Conservation (phyloP, 108 stramenopile genomes). For the Epithemia pelagica region DNA sequence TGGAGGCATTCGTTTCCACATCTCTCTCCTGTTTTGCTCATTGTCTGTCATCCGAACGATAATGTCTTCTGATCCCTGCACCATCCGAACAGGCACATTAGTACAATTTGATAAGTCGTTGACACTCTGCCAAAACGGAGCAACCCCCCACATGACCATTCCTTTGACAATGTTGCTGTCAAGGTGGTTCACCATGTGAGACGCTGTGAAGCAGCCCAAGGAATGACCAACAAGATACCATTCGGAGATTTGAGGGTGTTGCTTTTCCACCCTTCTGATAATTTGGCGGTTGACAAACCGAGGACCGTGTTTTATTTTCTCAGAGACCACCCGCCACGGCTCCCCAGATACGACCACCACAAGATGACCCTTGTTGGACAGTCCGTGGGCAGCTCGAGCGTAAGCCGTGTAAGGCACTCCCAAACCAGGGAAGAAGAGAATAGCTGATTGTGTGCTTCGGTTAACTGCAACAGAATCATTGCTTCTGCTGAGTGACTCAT, state of each 20-base stretch:
- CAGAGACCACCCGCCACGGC: constrained; percentile 17
- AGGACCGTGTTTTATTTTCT: neutral
- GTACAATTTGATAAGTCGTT: constrained; percentile 16
- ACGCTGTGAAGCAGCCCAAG: constrained; percentile 31
- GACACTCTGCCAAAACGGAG: constrained; percentile 14
- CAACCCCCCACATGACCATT: constrained; percentile 27
- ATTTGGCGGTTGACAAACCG: constrained; percentile 1
- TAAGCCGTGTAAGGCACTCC: constrained; percentile 12
- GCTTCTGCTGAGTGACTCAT: too few relatives aligned
- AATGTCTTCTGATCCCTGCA: constrained; percentile 26
- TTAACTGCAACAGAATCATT: too few relatives aligned
- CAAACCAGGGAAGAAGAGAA: neutral
- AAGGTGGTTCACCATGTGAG: constrained; percentile 14
- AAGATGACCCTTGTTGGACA: constrained; percentile 23
- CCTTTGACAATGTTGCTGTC: neutral
- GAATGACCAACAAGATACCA: constrained; percentile 37
- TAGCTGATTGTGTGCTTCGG: too few relatives aligned
- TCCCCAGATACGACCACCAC: constrained; percentile 29
- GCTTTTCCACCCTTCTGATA: constrained; percentile 6
- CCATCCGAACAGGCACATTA: constrained; percentile 6
- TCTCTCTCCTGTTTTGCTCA: neutral
- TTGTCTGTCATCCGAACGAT: constrained; percentile 4
- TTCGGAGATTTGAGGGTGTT: constrained; percentile 4
- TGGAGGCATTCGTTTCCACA: neutral
- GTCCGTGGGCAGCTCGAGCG: constrained; percentile 14